Evolutionary conservation across 2,329 filamentous ascomycete genomes (phyloP), one percentile per base, ranked within the genome.

Genomic region (Neofusicoccum kwambonambiense): DNA sequence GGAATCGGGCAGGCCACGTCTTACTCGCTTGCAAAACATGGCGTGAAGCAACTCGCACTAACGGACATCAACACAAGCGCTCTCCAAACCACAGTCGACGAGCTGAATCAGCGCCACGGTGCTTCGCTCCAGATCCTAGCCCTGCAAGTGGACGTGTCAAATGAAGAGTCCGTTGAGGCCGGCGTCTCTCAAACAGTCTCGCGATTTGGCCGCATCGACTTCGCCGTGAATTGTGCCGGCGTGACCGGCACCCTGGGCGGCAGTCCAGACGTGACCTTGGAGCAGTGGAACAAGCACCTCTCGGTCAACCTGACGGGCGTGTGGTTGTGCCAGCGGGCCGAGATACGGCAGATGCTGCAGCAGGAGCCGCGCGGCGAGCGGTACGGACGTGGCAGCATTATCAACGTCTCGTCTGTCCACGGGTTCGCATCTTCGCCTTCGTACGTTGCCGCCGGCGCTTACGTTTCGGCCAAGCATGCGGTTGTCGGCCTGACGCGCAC

Each of bases 191-290:
- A 75, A 54, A 31, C 58, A 27, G 45, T 50, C 6, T 17, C 58
- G 2, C 13, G 35, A 8, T 87, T 86, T 70, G 83, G 83, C 8
- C 76, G 84, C 3, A 75, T 87, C 47, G 85, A 87, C 68, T 77
- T 85, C 41, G 84, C 83, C 0, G 78, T 87, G 57, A 86, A 87
- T 69, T 83, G 84, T 47, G 85, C 85, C 1, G 85, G 84, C 2
- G 79, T 87, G 31, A 75, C 74, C 6, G 83, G 82, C 0, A 69
- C 70, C 0, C 73, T 78, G 34, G 72, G 70, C 15, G 72, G 73
- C 1, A 86, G 83, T 0, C 79, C 84, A 63, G 77, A 85, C 64
- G 70, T 80, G 45, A 73, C 75, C 0, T 76, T 82, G 57, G 76
- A 77, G 1, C 82, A 84, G 50, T 87, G 84, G 79, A 71, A 81